phyloP scores from a whole-genome alignment of 768 basidiomycete species.

The Boletus eberwhitei region DNA sequence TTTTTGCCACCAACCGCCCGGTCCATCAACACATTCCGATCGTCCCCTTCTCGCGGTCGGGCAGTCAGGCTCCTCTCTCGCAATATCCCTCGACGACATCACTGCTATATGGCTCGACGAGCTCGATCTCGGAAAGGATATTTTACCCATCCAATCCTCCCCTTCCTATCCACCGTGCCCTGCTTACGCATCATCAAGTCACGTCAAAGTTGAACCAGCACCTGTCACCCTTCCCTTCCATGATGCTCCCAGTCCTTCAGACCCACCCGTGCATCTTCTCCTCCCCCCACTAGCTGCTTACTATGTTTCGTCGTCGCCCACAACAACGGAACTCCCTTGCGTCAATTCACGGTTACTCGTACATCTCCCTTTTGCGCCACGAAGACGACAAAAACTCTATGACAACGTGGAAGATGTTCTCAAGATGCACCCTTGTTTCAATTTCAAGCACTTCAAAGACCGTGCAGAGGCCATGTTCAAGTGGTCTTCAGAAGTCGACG shows the following conservation, averaged over 20 bases:
- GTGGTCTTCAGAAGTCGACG: slow-evolving; percentile 36
- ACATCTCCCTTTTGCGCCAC: slow-evolving; percentile 39
- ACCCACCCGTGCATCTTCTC: slow-evolving; percentile 22
- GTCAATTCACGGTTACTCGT: slow-evolving; percentile 40
- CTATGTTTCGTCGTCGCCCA: slow-evolving; percentile 22
- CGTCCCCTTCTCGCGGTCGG: slow-evolving; percentile 39
- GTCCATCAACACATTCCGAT: slow-evolving; percentile 14
- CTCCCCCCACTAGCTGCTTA: slow-evolving; percentile 19
- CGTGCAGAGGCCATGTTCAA: slow-evolving; percentile 44
- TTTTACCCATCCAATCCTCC: slow-evolving; percentile 18
- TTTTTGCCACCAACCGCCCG: slow-evolving; percentile 11
- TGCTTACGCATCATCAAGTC: slow-evolving; percentile 7
- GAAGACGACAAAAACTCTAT: slow-evolving; percentile 37
- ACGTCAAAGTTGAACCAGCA: slow-evolving; percentile 37
- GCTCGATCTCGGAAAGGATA: slow-evolving; percentile 38
- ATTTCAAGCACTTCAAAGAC: slow-evolving; percentile 44
- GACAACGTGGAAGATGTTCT: slow-evolving; percentile 41
- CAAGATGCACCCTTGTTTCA: slow-evolving; percentile 49
- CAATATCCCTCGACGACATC: slow-evolving; percentile 56
- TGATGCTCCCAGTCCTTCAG: slow-evolving; percentile 12
- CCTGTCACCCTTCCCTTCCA: slow-evolving; percentile 25
- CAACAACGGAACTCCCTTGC: slow-evolving; percentile 22
- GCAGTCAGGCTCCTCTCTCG: slow-evolving; percentile 43
- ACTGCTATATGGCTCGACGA: slow-evolving; percentile 59
- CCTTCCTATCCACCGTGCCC: slow-evolving; percentile 16